Evolutionary conservation across 2,329 filamentous ascomycete species (phyloP), one percentile per base, ranked within the genome.

Genomic region (Clathrospora elynae): DNA sequence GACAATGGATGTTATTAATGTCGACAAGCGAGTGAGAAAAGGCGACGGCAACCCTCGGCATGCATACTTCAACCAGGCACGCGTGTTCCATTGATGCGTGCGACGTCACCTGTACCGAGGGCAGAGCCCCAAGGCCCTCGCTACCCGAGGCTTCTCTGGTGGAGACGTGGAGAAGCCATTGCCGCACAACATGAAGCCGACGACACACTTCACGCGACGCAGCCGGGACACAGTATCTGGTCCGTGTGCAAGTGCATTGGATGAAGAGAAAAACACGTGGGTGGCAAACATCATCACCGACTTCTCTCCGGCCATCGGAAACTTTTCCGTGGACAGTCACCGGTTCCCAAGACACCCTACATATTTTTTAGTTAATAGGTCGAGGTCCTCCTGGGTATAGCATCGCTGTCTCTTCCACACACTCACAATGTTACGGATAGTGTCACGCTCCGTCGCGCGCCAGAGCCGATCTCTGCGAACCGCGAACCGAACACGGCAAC

Each of bases 341-440:
- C 29, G 28, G 35, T 26, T 33, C 31, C 32, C 40, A 39, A 18
- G 16, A 9, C 13, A 17, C 22, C 13, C 4, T n/a, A n/a, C n/a
- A 36, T 42, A 37, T 14, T 22, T 19, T 40, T 31, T 34, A 18
- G 38, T 26, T 39, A 32, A 42, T 34, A 53, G 42, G 42, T 33
- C 25, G 18, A 20, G 35, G 16, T 30, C 42, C 38, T 49, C 37
- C 48, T 46, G 37, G 42, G 13, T 38, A 40, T 31, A 38, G 43
- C 36, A 37, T 51, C 25, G 18, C 30, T n/a, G n/a, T 34, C 28
- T 24, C 7, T 18, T 32, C 28, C 24, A 37, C 26, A 37, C 37
- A 35, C 40, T 48, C 55, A 54, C 52, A 35, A 73, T 73, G 70
- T 49, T 73, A 24, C 68, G 70, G 39, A 70, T 62, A 44, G 57